These are phyloP conservation scores for Aspergillus carlsbadensis DNA, from an alignment of 495 filamentous ascomycete genomes.

Conservation along the genomic window DNA sequence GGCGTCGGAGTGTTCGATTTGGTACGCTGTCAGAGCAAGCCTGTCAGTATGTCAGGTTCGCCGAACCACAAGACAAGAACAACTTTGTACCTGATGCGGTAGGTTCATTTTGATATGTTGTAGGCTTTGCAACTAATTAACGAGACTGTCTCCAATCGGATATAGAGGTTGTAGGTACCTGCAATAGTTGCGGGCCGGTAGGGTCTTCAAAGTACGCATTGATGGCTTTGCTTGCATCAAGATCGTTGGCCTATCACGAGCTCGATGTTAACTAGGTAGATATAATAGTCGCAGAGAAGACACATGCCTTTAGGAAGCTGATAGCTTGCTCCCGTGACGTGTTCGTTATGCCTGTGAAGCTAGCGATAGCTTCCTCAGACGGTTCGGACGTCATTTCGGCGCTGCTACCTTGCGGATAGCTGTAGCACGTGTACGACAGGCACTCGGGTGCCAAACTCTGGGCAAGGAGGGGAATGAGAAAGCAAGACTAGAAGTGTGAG, in stretches of 20 bases:
- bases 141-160: background rate
- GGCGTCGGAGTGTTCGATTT: constrained; percentile 55
- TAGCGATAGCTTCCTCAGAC: constrained; percentile 43
- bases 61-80: background rate
- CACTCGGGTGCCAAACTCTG: background rate
- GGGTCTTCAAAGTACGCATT: constrained; percentile 55
- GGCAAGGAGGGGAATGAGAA: background rate
- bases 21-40: constrained; percentile 46
- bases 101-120: constrained; percentile 26
- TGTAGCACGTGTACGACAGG: background rate
- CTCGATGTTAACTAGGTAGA: constrained; percentile 9
- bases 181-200: constrained; percentile 28
- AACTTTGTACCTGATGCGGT: constrained; percentile 21
- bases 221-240: constrained; percentile 49
- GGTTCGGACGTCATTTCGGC: constrained; percentile 44
- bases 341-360: constrained; percentile 48
- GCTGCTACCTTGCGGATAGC: background rate
- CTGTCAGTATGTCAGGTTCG: constrained; percentile 1
- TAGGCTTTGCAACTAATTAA: constrained; percentile 21
- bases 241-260: constrained; percentile 42
- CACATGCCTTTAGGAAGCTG: constrained; percentile 44
- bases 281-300: background rate
- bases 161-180: constrained; percentile 23
- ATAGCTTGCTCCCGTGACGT: constrained; percentile 46
- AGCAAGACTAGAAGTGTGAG: background rate